These are phyloP conservation scores for Nicotiana rustica DNA, from an alignment of 305 asterid genomes.

Conservation along the genomic window DNA sequence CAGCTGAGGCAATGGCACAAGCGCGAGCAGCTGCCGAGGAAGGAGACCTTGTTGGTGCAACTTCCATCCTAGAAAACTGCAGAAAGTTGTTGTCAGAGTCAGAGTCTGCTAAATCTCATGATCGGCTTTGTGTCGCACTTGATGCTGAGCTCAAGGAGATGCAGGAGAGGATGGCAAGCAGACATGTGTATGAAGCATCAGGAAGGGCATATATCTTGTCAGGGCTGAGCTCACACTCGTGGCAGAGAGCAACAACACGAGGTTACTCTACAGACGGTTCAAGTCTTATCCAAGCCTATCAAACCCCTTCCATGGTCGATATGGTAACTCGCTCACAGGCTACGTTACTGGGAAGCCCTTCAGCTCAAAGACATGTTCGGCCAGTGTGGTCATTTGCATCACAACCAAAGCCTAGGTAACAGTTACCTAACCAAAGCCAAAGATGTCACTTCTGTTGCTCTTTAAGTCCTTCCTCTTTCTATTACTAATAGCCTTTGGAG, in stretches of 20 bases:
- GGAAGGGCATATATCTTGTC: constrained; percentile 88
- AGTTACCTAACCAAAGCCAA: neutral
- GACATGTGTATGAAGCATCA: constrained; percentile 83
- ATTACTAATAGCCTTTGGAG: constrained; percentile 39
- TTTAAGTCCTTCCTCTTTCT: constrained; percentile 35
- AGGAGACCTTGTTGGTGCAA: constrained; percentile 72
- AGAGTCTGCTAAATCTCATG: constrained; percentile 63
- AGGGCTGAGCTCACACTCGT: constrained; percentile 91
- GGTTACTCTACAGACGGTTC: constrained; percentile 84
- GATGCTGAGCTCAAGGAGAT: constrained; percentile 90
- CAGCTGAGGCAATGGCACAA: constrained; percentile 82
- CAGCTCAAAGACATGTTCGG: constrained; percentile 63
- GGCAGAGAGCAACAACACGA: constrained; percentile 96
- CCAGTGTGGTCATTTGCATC: constrained; percentile 60
- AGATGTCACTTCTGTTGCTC: neutral
- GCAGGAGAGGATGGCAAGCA: constrained; percentile 86
- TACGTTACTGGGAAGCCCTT: constrained; percentile 55
- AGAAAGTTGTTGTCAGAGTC: constrained; percentile 60
- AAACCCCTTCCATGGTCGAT: constrained; percentile 89
- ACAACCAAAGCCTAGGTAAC: constrained; percentile 67
- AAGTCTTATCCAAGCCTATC: constrained; percentile 75
- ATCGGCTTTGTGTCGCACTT: constrained; percentile 67
- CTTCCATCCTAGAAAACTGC: constrained; percentile 64
- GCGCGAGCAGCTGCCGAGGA: constrained; percentile 80
- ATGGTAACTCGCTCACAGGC: constrained; percentile 94